phyloP scores from a whole-genome alignment of 306 rosid genomes.

The Hippophae rhamnoides region DNA sequence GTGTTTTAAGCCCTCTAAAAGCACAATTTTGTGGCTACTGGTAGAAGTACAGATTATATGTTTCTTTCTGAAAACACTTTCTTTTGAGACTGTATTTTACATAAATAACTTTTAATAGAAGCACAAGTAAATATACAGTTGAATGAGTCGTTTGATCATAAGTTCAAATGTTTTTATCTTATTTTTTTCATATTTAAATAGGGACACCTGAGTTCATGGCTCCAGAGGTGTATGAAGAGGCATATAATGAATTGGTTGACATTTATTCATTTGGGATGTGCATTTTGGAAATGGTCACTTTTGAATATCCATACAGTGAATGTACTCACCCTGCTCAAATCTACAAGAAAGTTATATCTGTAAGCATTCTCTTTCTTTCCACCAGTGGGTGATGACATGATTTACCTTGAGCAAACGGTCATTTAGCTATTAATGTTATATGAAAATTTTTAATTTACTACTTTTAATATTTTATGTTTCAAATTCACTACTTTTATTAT shows the following conservation, averaged over 20 bases:
- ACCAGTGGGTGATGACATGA: background rate
- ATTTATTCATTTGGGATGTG: conserved; percentile 98
- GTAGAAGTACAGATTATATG: too few species aligned
- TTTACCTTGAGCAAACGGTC: too few species aligned
- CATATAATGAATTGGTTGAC: conserved; percentile 86
- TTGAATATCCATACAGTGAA: conserved; percentile 94
- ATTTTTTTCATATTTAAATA: conserved; percentile 14
- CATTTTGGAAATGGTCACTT: conserved; percentile 85
- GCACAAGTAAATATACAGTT: too few species aligned
- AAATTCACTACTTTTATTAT: too few species aligned
- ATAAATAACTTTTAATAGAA: too few species aligned
- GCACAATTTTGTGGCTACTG: too few species aligned
- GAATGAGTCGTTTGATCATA: conserved; percentile 9
- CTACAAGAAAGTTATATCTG: conserved; percentile 92
- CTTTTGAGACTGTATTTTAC: too few species aligned
- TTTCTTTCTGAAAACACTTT: too few species aligned
- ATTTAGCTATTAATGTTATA: too few species aligned
- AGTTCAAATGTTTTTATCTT: conserved; percentile 7
- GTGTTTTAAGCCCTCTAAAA: too few species aligned
- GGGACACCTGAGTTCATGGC: conserved; percentile 99
- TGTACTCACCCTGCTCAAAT: conserved; percentile 91
- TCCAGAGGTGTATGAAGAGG: conserved; percentile 92
- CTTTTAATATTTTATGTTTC: too few species aligned
- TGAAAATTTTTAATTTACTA: too few species aligned
- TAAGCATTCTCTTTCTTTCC: conserved; percentile 33